A percentile compares a stretch with the other conserved stretches of the same genome.
Evolutionary conservation across 441 rosid genomes (phyloP).

Genomic region (Rhodomyrtus psidioides): DNA sequence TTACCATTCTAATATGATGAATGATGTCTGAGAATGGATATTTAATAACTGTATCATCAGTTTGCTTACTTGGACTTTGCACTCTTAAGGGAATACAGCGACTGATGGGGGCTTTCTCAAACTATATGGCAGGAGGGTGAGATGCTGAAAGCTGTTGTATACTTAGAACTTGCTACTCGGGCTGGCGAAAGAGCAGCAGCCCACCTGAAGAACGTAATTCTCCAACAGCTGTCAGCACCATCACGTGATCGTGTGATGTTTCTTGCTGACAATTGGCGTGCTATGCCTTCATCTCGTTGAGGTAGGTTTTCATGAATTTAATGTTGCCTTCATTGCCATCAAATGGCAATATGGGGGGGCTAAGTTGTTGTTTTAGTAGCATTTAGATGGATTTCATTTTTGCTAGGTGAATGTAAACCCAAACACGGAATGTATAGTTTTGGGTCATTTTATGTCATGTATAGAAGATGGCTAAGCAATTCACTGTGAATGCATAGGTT

Average conservation of each 20-base stretch:
- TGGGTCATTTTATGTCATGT: background rate
- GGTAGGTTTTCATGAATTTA: background rate
- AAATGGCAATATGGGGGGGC: background rate
- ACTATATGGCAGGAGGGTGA: constrained; percentile 55
- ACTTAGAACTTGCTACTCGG: constrained; percentile 81
- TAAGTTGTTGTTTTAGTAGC: background rate
- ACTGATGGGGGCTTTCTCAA: background rate
- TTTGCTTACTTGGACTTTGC: background rate
- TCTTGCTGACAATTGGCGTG: constrained; percentile 54
- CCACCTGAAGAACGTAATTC: constrained; percentile 56
- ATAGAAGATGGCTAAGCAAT: background rate
- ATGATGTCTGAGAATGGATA: background rate
- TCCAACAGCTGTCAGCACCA: constrained; percentile 49
- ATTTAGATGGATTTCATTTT: background rate
- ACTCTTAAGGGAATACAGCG: background rate
- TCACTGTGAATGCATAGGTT: background rate
- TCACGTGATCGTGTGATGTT: constrained; percentile 39
- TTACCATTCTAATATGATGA: background rate
- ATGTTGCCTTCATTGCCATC: background rate
- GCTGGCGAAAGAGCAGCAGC: constrained; percentile 71
- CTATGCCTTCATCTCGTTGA: constrained; percentile 41
- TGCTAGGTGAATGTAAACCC: background rate
- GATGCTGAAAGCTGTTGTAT: constrained; percentile 61
- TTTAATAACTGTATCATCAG: background rate
- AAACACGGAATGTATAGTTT: background rate